Base-by-base conservation (phyloP, 1,139 yeast genomes). In the Yamadazyma pseudoaaseri region DNA sequence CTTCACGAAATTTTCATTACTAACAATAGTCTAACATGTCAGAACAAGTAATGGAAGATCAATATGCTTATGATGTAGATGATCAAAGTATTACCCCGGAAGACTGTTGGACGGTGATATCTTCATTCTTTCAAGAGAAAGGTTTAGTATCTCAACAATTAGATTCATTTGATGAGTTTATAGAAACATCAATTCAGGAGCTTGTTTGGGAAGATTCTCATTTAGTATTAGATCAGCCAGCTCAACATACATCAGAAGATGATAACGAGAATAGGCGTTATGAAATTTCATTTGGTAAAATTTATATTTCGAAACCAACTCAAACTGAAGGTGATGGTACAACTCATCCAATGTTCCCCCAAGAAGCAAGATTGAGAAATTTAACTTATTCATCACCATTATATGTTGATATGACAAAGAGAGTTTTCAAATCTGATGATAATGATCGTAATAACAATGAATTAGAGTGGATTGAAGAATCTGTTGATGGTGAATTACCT, bases 311-410 rank as follows among this genome's bases (percentile, higher is more conserved):
- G 26, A 86, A 92, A 53, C 98, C 99, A 26, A 87, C 96, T 33
- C 96, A 92, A 78, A 94, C 97, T 14, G 99, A 94, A 68, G 96
- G 97, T 20, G 99, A 94, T 65, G 99, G 99, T 68, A 89, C 96
- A 20, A 90, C 97, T n/a, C 94, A 89, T 52, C 95, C 96, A 12
- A 81, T 94, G 84, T 86, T 86, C 59, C 98, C 99, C 8, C 98
- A 94, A 62, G 99, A 94, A 61, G 98, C 98, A 6, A 77, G 99
- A 51, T 73, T 92, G 46, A 81, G 99, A 65, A 92, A 92, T 58
- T 74, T 94, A 63, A 94, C 99, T 0, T 94, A 94, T 58, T 86
- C 97, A 4, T 86, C 97, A 21, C 97, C 98, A 18, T 73, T 94
- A 35, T 92, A 92, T 54, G 97, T 94, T 28, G 97, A 92, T 55